Percentiles rank a stretch among this genome's conserved stretches.
Evolutionary conservation across 305 asterid species (phyloP).

Genomic region (Lippia alba): DNA sequence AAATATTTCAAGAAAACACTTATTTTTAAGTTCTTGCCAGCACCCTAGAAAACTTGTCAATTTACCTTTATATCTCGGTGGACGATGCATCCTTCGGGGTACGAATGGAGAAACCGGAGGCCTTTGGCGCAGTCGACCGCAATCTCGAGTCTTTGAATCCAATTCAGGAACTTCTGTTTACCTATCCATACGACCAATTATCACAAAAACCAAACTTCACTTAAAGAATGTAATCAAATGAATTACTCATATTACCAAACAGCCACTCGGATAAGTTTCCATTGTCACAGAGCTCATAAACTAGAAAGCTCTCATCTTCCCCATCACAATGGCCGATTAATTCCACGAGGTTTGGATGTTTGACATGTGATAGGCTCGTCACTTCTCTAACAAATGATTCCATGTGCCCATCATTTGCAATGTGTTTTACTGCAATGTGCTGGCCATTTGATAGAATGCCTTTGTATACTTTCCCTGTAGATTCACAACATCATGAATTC

Average conservation of each 20-base stretch:
- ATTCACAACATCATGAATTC: constrained; percentile 16
- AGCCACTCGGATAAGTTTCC: constrained; percentile 91
- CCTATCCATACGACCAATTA: constrained; percentile 40
- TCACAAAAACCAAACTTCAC: background rate
- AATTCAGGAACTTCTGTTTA: constrained; percentile 60
- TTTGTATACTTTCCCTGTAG: constrained; percentile 75
- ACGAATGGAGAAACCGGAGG: constrained; percentile 75
- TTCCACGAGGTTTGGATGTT: constrained; percentile 76
- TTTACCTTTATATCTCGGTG: constrained; percentile 84
- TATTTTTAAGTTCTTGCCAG: no score
- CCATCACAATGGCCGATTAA: constrained; percentile 77
- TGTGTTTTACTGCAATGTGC: constrained; percentile 75
- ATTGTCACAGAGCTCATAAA: constrained; percentile 75
- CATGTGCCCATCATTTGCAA: constrained; percentile 76
- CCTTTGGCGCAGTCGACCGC: constrained; percentile 73
- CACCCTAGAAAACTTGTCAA: background rate
- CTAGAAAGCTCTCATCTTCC: constrained; percentile 78
- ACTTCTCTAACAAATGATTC: constrained; percentile 86
- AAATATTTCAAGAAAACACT: no score
- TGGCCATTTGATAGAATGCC: constrained; percentile 60
- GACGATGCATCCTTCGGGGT: constrained; percentile 72
- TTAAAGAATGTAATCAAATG: background rate
- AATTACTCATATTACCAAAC: constrained; percentile 46
- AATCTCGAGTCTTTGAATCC: constrained; percentile 72
- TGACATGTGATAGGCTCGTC: constrained; percentile 75